These are phyloP conservation scores for Phytophthora meadii DNA, from an alignment of 352 stramenopile genomes.

Conservation along the genomic window DNA sequence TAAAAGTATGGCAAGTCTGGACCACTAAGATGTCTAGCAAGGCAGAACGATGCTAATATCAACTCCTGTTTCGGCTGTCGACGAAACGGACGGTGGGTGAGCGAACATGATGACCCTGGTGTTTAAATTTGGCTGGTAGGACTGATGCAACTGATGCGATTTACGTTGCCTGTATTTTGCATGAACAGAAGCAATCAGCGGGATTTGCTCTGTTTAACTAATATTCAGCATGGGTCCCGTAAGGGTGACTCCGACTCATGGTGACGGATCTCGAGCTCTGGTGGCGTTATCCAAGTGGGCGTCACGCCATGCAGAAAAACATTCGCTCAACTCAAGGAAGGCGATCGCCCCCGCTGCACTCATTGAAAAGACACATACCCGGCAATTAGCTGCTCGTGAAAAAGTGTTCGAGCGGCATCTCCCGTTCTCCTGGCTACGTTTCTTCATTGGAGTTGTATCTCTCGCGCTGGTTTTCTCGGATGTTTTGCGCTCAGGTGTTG, in stretches of 20 bases:
- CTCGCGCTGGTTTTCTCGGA: slow-evolving; percentile 42
- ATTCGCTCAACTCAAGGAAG: slow-evolving; percentile 15
- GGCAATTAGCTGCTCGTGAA: slow-evolving; percentile 28
- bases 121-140: not conserved
- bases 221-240: slow-evolving; percentile 11
- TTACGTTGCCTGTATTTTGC: slow-evolving; percentile 14
- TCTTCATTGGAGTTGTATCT: slow-evolving; percentile 32
- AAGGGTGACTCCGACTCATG: slow-evolving; percentile 15
- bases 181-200: slow-evolving; percentile 14
- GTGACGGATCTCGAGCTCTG: slow-evolving; percentile 8
- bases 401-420: slow-evolving; percentile 35
- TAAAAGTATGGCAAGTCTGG: no score
- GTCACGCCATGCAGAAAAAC: slow-evolving; percentile 17
- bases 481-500: slow-evolving; percentile 40
- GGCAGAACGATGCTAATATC: not conserved
- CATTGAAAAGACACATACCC: slow-evolving; percentile 25
- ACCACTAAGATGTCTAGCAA: no score
- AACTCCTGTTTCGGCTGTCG: not conserved
- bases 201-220: slow-evolving; percentile 1
- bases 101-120: not conserved
- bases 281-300: slow-evolving; percentile 28
- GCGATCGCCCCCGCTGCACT: slow-evolving; percentile 13
- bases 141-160: slow-evolving; percentile 5
- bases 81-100: slow-evolving; percentile 13
- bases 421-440: slow-evolving; percentile 37